Base-by-base conservation (phyloP, 257 asterid species). In the Ocimum tenuiflorum region DNA sequence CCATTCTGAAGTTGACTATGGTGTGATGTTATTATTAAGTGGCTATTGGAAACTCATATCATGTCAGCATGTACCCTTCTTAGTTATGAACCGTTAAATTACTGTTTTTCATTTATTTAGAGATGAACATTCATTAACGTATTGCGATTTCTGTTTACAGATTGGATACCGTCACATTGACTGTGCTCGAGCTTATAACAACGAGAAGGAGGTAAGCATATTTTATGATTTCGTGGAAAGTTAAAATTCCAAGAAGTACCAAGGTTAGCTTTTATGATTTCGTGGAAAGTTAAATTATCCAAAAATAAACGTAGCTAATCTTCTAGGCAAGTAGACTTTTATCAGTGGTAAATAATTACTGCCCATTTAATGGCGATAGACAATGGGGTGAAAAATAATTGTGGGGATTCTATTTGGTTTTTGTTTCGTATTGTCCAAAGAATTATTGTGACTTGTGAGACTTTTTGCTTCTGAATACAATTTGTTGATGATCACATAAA, bases 111-210 rank as follows among this genome's bases (percentile, higher is more conserved):
- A 45, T 43, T 22, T 2, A 4, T 19, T 48, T 24, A 35, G 14
- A 46, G 18, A 43, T 33, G 6, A 31, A 41, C 33, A 3, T 13
- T 13, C 6, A n/a, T 45, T 17, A 45, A 8, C 43, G 29, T 31
- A 47, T 51, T 12, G 19, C 20, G 24, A 42, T 45, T 69, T 52
- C 23, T 59, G 2, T 3, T 39, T 65, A 67, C 73, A 73, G 76
- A 63, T 1, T 64, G 79, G 79, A 45, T 77, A 77, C 60, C 82
- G 82, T 46, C 82, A 77, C 61, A 73, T 73, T 38, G 82, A 73
- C 63, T 77, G 79, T 48, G 82, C 82, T 50, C 75, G 82, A 43
- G 70, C 49, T 50, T 77, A 77, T 47, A 57, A 63, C 4, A 77
- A 77, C 64, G 82, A 77, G 57, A 60, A 53, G 18, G 82, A 79